A percentile compares a stretch with the other conserved stretches of the same genome.
Conservation (phyloP, 345 rosid genomes). For the Eucalyptus pauciflora region DNA sequence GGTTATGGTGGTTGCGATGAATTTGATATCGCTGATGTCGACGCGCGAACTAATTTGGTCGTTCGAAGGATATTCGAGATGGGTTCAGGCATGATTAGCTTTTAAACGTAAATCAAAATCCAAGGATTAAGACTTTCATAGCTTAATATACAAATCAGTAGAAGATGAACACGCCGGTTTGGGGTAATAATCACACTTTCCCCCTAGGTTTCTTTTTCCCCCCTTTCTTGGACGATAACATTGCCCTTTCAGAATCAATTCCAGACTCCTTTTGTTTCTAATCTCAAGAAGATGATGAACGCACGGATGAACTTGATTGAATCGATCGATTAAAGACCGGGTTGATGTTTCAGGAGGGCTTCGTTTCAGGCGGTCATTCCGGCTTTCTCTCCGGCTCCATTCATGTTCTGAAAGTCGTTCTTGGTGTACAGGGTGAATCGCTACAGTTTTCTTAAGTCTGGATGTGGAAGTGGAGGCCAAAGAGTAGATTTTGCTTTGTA, state of each 20-base stretch:
- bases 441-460: neutral
- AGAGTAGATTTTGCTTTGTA: neutral
- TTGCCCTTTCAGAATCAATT: neutral
- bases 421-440: neutral
- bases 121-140: neutral
- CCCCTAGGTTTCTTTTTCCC: neutral
- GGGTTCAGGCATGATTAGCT: neutral
- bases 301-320: neutral
- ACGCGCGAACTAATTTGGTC: neutral
- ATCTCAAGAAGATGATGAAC: neutral
- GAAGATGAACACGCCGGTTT: neutral
- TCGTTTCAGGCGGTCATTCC: neutral
- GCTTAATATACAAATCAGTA: neutral
- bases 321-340: neutral
- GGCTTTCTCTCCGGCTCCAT: constrained; percentile 3
- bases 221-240: neutral
- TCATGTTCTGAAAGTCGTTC: neutral
- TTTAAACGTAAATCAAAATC: neutral
- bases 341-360: neutral
- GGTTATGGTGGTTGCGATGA: neutral
- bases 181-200: neutral
- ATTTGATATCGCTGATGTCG: neutral
- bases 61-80: neutral
- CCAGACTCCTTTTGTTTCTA: neutral
- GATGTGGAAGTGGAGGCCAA: neutral